phyloP scores from a whole-genome alignment of 805 yeast species.

The Nematodospora valgi region DNA sequence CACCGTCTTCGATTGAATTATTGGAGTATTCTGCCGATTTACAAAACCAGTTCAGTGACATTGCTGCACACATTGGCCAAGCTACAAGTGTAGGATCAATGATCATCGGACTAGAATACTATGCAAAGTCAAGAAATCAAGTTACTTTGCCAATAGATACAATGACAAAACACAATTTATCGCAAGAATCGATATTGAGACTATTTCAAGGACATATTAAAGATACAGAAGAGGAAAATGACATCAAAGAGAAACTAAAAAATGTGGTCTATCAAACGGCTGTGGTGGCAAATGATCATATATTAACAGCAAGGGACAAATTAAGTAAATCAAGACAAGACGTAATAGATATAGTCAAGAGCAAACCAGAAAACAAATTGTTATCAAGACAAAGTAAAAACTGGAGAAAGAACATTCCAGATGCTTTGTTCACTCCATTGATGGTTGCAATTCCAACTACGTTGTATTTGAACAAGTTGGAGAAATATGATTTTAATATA shows the following conservation, averaged over 20 bases:
- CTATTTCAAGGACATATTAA: constrained; percentile 40
- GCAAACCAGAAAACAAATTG: constrained; percentile 18
- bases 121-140: constrained; percentile 47
- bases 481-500: constrained; percentile 63
- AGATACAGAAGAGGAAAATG: constrained; percentile 20
- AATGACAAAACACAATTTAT: constrained; percentile 48
- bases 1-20: constrained; percentile 52
- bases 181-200: constrained; percentile 63
- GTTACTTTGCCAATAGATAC: constrained; percentile 63
- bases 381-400: constrained; percentile 21
- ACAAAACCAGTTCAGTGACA: constrained; percentile 49
- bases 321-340: constrained; percentile 35
- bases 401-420: constrained; percentile 53
- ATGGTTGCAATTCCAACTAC: constrained; percentile 65
- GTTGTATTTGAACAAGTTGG: constrained; percentile 58
- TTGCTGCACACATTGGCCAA: constrained; percentile 80
- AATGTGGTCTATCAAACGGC: constrained; percentile 69
- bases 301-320: constrained; percentile 64
- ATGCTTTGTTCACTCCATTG: constrained; percentile 63
- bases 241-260: constrained; percentile 38
- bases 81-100: constrained; percentile 68
- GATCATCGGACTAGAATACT: constrained; percentile 57
- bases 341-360: constrained; percentile 27
- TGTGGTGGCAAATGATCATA: constrained; percentile 74
- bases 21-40: constrained; percentile 44